These are phyloP conservation scores for Buxus sempervirens DNA, from an alignment of 164 flowering plant species.

Conservation along the genomic window DNA sequence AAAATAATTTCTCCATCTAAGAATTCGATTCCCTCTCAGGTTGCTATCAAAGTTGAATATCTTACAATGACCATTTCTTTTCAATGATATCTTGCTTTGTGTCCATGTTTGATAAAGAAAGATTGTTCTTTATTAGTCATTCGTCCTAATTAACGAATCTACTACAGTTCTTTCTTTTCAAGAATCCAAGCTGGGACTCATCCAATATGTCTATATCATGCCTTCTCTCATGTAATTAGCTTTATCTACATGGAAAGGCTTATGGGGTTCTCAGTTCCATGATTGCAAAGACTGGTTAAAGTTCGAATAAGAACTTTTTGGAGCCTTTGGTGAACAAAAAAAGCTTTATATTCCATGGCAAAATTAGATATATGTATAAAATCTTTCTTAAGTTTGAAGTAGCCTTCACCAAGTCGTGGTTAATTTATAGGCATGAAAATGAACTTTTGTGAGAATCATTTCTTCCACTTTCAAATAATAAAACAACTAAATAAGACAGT, in stretches of 20 bases:
- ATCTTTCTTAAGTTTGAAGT: conserved; percentile 4
- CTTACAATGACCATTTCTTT: conserved; percentile 5
- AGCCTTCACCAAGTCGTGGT: not conserved
- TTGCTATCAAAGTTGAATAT: not conserved
- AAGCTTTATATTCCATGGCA: conserved; percentile 15
- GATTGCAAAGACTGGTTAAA: conserved; percentile 30
- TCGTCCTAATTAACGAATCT: not conserved
- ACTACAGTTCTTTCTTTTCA: not conserved
- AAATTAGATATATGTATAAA: not conserved
- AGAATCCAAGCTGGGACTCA: not conserved
- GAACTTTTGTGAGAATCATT: conserved; percentile 12
- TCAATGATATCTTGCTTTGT: not conserved
- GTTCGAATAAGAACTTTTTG: conserved; percentile 28
- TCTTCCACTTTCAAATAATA: conserved; percentile 18
- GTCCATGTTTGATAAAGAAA: not conserved
- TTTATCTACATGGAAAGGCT: conserved; percentile 15
- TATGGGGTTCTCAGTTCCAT: conserved; percentile 15
- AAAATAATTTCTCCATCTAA: not conserved
- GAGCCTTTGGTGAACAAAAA: conserved; percentile 2
- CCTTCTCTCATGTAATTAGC: conserved; percentile 6
- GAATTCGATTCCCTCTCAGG: not conserved
- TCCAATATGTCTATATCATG: conserved; percentile 8
- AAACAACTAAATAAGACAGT: conserved; percentile 6
- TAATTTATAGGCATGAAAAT: not conserved
- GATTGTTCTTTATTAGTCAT: not conserved